Evolutionary conservation across 768 basidiomycete genomes (phyloP), one percentile per base, ranked within the genome.

Genomic region (Lyophyllum semitale): DNA sequence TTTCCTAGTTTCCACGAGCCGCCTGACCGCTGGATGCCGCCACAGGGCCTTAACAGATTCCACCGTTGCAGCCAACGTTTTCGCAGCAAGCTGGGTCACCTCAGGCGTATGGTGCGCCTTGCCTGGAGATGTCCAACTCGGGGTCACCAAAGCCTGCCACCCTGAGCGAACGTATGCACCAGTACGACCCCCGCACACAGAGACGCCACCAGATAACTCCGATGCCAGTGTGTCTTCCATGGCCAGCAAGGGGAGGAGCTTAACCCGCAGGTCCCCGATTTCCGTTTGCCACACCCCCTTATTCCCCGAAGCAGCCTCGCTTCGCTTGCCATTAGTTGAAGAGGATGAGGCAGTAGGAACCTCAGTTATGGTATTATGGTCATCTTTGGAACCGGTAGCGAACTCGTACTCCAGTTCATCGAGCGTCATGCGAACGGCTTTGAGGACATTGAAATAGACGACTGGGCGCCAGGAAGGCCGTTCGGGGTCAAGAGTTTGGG

Each of bases 401-500:
- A 83, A 77, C 61, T 85, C 83, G 59, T 73, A 75, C 60, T 90
- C 88, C 8, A 91, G 73, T 61, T 89, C 88, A 54, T 85, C 82
- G 48, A 93, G 78, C 44, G 89, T 85, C 72, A 83, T 85, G 26
- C 87, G 84, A 18, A 92, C 73, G 47, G 89, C 90, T 65, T 85
- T 87, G 77, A 93, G 82, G 60, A 93, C 77, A 72, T 93, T 93
- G 75, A 89, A 87, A 71, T 89, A 91, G 27, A 93, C 85, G 27
- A 92, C 84, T 3, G 88, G 84, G 18, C 84, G 80, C 91, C 92
- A 93, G 3, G 83, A 84, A 0, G 84, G 80, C 22, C 88, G 84
- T 71, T 89, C 87, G 48, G 77, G 72, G 41, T 92, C 88, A 32
- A 93, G 80, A 0, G 85, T 74, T 54, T 81, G 77, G 2, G 88